Conservation (phyloP, 1,139 yeast genomes). For the Sugiyamaella pinicola region DNA sequence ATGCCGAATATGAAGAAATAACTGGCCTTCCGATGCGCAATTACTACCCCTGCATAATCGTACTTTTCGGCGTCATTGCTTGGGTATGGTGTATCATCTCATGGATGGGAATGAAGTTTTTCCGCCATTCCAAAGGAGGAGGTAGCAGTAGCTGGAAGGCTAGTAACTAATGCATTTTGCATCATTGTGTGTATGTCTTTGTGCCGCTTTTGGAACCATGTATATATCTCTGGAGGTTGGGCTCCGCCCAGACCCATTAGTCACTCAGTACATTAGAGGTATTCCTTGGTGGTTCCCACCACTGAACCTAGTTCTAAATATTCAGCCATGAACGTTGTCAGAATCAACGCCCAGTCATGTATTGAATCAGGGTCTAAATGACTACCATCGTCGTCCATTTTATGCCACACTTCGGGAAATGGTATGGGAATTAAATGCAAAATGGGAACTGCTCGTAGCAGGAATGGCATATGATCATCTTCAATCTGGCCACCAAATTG, state of each 20-base stretch:
- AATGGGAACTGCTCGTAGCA: slow-evolving; percentile 49
- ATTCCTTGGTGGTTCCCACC: slow-evolving; percentile 16
- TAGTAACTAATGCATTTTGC: not conserved
- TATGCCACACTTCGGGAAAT: slow-evolving; percentile 59
- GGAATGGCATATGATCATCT: slow-evolving; percentile 60
- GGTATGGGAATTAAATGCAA: slow-evolving; percentile 54
- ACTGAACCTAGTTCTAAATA: slow-evolving; percentile 36
- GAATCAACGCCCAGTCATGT: slow-evolving; percentile 43
- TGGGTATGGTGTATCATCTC: slow-evolving; percentile 81
- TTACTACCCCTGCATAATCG: slow-evolving; percentile 53
- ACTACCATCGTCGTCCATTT: slow-evolving; percentile 44
- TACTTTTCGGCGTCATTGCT: slow-evolving; percentile 55
- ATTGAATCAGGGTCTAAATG: slow-evolving; percentile 41
- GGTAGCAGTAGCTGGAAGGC: slow-evolving; percentile 16
- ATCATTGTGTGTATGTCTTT: too few relatives aligned
- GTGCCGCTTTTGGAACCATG: not conserved
- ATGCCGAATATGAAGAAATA: slow-evolving; percentile 36
- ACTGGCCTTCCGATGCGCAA: slow-evolving; percentile 46
- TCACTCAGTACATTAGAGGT: slow-evolving; percentile 19
- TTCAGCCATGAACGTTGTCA: slow-evolving; percentile 43
- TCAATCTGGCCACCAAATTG: slow-evolving; percentile 43
- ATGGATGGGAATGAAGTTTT: slow-evolving; percentile 77
- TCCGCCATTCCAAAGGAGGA: slow-evolving; percentile 71
- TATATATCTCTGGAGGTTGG: not conserved
- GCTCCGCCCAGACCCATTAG: too few relatives aligned